Evolutionary conservation across 2,329 filamentous ascomycete genomes (phyloP), one percentile per base, ranked within the genome.

Genomic region (Pseudogymnoascus sp.): DNA sequence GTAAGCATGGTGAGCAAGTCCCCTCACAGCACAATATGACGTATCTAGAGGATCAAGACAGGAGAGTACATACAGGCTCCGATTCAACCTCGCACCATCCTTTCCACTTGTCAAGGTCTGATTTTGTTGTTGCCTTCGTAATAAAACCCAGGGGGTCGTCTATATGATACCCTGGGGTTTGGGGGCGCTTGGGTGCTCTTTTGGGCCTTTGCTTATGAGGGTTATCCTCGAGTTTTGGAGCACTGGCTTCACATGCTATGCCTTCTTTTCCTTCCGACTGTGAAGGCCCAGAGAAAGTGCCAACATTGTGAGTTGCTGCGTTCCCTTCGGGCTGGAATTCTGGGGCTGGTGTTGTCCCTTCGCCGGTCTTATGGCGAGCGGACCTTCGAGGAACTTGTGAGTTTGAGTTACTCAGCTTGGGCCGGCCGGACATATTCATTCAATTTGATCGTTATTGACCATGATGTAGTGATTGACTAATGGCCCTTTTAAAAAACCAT

Each of bases 1-100:
- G 73, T 54, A 71, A 67, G 63, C 7, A 40, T 18, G 16, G 26
- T 31, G 59, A 26, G 12, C 21, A 18, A 62, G 21, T n/a, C 47
- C 8, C 29, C 63, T n/a, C 66, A 39, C 0, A 26, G 29, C 16
- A 47, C 5, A 36, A 34, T 16, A 16, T 4, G 12, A 21, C 37
- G 29, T 16, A 31, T 14, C 16, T 51, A 18, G 21, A 23, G 36
- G 26, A 31, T 37, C 2, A 59, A 10, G 31, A 11, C 47, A 11
- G 62, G 29, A 39, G 18, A 16, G 7, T 51, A 72, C 83, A 76
- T 75, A 91, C 91, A 6, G 93, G 93, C 66, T 97, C 92, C 5
- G 91, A 96, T 75, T 96, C 92, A 60, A 97, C 82, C 71, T 97
- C 92, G 64, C 87, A 83, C 86, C 89, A 93, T 23, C 88, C 88